phyloP scores from a whole-genome alignment of 2,329 filamentous ascomycete genomes.

The Orbilia quercus region DNA sequence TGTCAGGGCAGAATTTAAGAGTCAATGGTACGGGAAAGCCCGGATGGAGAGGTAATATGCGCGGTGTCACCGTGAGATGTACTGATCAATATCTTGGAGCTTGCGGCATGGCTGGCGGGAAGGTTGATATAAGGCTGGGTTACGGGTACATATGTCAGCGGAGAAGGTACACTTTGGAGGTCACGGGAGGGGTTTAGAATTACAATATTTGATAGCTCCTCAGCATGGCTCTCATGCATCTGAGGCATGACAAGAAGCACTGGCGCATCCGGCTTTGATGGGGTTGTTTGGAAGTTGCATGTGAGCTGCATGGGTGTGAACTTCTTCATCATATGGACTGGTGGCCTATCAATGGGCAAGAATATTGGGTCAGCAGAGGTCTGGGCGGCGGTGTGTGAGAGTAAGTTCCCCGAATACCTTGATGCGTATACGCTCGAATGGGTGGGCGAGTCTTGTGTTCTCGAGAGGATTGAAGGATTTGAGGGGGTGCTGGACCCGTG shows the following conservation, averaged over 20 bases:
- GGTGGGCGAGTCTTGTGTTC: constrained; percentile 22
- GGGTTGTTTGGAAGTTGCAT: constrained; percentile 55
- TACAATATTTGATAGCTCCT: constrained; percentile 35
- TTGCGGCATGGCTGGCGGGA: neutral
- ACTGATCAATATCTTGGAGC: constrained; percentile 34
- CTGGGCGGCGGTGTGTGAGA: neutral
- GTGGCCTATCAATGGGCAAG: constrained; percentile 16
- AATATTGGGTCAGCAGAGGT: neutral
- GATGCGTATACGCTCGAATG: constrained; percentile 23
- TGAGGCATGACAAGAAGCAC: constrained; percentile 44
- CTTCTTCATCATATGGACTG: constrained; percentile 48
- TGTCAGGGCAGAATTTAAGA: neutral
- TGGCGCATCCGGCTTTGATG: constrained; percentile 37
- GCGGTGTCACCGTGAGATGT: constrained; percentile 50
- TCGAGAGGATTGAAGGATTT: constrained; percentile 43
- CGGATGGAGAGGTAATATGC: constrained; percentile 50
- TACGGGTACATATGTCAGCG: constrained; percentile 3
- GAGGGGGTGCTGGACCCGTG: constrained; percentile 22
- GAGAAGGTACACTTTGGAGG: constrained; percentile 1
- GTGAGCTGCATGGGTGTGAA: constrained; percentile 55
- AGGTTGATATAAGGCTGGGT: constrained; percentile 44
- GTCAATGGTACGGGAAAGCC: constrained; percentile 24
- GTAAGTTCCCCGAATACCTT: constrained; percentile 12
- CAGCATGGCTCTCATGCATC: constrained; percentile 14
- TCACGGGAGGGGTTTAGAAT: neutral